Conservation (phyloP, 164 flowering plant genomes). For the Liquidambar formosana region DNA sequence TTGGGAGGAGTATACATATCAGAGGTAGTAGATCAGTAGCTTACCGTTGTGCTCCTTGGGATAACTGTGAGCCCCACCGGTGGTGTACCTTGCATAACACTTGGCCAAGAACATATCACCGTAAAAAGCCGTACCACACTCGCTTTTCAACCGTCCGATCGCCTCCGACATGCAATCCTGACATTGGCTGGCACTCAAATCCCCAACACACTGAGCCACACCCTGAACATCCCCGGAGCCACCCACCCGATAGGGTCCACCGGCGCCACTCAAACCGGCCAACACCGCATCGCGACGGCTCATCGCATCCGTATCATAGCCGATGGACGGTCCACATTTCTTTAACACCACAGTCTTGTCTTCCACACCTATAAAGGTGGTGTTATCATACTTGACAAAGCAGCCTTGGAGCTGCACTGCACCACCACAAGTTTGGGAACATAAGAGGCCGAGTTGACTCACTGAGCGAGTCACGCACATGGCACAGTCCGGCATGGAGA, state of each 20-base stretch:
- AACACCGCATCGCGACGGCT: conserved; percentile 63
- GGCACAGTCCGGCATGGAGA: conserved; percentile 82
- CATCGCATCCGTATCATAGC: conserved; percentile 36
- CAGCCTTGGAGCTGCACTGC: conserved; percentile 76
- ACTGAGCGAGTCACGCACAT: conserved; percentile 63
- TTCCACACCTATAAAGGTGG: conserved; percentile 60
- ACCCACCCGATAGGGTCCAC: conserved; percentile 58
- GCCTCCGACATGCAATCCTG: conserved; percentile 73
- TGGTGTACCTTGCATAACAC: conserved; percentile 75
- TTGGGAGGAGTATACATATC: too few species aligned
- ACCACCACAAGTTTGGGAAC: conserved; percentile 62
- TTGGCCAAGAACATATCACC: conserved; percentile 87
- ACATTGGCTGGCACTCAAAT: conserved; percentile 64
- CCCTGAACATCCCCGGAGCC: conserved; percentile 64
- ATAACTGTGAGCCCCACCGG: conserved; percentile 31
- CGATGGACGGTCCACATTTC: conserved; percentile 70
- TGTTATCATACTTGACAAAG: conserved; percentile 74
- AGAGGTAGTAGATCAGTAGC: too few species aligned
- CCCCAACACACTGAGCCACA: conserved; percentile 86
- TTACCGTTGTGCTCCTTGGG: conserved; percentile 24
- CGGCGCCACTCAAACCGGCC: conserved; percentile 33
- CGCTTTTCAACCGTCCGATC: conserved; percentile 52
- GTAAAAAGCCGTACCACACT: conserved; percentile 55
- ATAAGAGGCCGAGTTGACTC: conserved; percentile 47
- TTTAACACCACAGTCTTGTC: conserved; percentile 77